Evolutionary conservation across 164 flowering plant genomes (phyloP).

Genomic region (Cinnamomum chago): DNA sequence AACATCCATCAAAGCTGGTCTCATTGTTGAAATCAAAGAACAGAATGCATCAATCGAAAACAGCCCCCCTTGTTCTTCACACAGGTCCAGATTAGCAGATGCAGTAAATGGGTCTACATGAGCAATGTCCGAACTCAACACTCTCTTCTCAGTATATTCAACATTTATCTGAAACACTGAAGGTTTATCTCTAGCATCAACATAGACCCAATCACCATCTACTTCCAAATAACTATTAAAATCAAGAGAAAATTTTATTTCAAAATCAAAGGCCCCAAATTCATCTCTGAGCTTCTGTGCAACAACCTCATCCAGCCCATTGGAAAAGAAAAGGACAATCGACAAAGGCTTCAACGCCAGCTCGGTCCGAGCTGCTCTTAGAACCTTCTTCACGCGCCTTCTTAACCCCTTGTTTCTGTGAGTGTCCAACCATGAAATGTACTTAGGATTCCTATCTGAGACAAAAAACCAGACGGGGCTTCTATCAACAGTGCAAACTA

Average conservation of each 20-base stretch:
- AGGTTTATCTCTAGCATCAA: constrained; percentile 19
- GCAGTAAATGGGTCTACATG: background rate
- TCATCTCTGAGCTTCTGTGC: constrained; percentile 34
- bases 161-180: constrained; percentile 44
- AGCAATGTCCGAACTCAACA: constrained; percentile 10
- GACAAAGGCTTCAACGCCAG: constrained; percentile 50
- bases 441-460: constrained; percentile 78
- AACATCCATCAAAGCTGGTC: constrained; percentile 13
- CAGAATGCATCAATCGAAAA: constrained; percentile 31
- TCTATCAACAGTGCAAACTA: constrained; percentile 58
- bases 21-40: constrained; percentile 43
- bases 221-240: constrained; percentile 36
- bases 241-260: constrained; percentile 27
- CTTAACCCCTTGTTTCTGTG: constrained; percentile 45
- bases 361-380: constrained; percentile 46
- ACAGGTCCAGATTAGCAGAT: constrained; percentile 9
- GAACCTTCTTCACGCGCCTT: constrained; percentile 36
- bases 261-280: constrained; percentile 49
- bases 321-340: constrained; percentile 68
- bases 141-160: constrained; percentile 11
- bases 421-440: constrained; percentile 52
- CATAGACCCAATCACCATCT: constrained; percentile 57
- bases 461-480: constrained; percentile 80
- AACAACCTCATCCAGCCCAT: constrained; percentile 38
- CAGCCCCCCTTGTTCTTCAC: background rate